Base-by-base conservation (phyloP, 805 yeast genomes). In the Candida michaelii region DNA sequence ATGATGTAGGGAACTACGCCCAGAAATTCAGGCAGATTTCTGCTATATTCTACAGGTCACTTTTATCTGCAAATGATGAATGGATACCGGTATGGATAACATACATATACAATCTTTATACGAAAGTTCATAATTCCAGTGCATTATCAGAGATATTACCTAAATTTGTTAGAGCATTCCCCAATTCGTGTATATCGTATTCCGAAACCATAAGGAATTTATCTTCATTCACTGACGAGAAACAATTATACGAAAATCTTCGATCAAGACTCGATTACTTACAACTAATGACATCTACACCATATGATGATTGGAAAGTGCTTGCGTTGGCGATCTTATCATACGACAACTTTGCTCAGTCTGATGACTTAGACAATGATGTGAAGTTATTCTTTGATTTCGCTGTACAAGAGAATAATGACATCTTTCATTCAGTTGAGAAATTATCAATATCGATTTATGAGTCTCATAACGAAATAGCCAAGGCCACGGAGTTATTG, bases 391-490 rank as follows among this genome's bases (percentile, higher is more conserved):
- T 55, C 36, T 61, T 60, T 29, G 38, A 51, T 0, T 39, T 46
- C 36, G 69, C 74, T 1, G 12, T 68, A 3, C 35, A 46, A 9
- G 42, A 51, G 8, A 56, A 63, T 42, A 50, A 53, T 30, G 73
- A 73, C 44, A 47, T 60, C 0, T 65, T 60, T 36, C 79, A 74
- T 47, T 54, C 72, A 0, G 65, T 77, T 2, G 82, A 75, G 46
- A 69, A 71, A 45, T 45, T 68, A 7, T 52, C 69, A 5, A 61
- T 74, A 2, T 53, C 63, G 0, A 53, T 70, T 1, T 59, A 59
- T 38, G 70, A 66, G 23, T 46, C 50, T 2, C 30, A 61, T 4
- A 67, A 55, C 1, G 60, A 62, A 17, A 12, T 54, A 0, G 66
- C 57, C 0, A 42, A 43, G 13, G 73, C 73, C 0, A 43, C 62